These are phyloP conservation scores for Solioccasus polychromus DNA, from an alignment of 768 basidiomycete species.

Conservation along the genomic window DNA sequence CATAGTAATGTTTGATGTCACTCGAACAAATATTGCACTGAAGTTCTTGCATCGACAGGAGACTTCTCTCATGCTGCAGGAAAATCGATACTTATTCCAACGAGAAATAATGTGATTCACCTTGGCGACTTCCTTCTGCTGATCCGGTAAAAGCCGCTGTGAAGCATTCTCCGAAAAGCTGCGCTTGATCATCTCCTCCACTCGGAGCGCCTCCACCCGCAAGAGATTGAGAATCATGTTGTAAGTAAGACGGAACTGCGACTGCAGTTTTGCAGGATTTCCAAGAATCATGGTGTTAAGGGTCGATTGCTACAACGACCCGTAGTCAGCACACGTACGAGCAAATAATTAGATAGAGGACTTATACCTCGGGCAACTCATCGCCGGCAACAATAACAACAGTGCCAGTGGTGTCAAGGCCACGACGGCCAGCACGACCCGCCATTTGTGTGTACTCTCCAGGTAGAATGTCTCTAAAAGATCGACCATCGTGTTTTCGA, in stretches of 20 bases:
- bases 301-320: constrained; percentile 54
- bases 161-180: constrained; percentile 98
- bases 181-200: constrained; percentile 99
- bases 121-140: constrained; percentile 84
- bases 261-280: constrained; percentile 86
- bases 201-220: constrained; percentile 90
- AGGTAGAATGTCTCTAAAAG: constrained; percentile 85
- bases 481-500: constrained; percentile 92
- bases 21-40: constrained; percentile 64
- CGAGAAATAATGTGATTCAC: constrained; percentile 39
- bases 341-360: constrained; percentile 4
- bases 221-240: constrained; percentile 99
- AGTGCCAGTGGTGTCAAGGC: constrained; percentile 91
- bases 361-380: constrained; percentile 75
- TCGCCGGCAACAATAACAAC: constrained; percentile 88
- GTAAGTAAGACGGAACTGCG: constrained; percentile 96
- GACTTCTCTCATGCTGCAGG: constrained; percentile 64
- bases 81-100: constrained; percentile 8
- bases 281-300: constrained; percentile 92
- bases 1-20: constrained; percentile 78
- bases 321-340: background rate
- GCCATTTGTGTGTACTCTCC: constrained; percentile 99
- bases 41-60: constrained; percentile 62
- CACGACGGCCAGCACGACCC: constrained; percentile 94
- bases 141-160: constrained; percentile 87